Base-by-base conservation (phyloP, 164 flowering plant genomes). In the Pachysandra terminalis region DNA sequence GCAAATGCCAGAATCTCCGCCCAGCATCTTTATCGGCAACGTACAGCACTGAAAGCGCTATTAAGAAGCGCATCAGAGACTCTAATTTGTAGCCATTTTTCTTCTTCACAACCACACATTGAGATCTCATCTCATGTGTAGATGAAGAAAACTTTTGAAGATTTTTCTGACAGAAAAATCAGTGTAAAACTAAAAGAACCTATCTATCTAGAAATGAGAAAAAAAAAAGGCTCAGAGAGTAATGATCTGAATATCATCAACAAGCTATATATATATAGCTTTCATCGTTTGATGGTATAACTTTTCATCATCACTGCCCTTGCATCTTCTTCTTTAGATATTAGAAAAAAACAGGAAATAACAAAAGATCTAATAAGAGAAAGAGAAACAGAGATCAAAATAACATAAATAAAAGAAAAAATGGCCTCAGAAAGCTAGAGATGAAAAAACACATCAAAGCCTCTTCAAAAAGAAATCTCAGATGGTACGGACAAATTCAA, bases 41-140 rank as follows among this genome's bases (percentile, higher is more conserved):
- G 77, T 81, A 75, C 75, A 81, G 83, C 81, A 54, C 82, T 77
- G 70, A 66, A 58, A 54, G 74, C 78, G 74, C 82, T 71, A 77
- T 61, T 8, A 41, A 48, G 23, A 49, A 70, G 80, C 80, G 80
- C 68, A 67, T 67, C 80, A 80, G 81, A 64, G 79, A 78, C 81
- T 78, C 81, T 80, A 80, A 80, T 80, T 78, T 75, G 51, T 75
- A 78, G 74, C 81, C 79, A 66, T 79, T 24, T n/a, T n/a, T 0
- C 7, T 15, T 32, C 5, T 32, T 32, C 37, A 3, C 12, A 48
- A n/a, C n/a, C n/a, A n/a, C n/a, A n/a, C n/a, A n/a, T n/a, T n/a
- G n/a, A n/a, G n/a, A n/a, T n/a, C n/a, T n/a, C n/a, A n/a, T n/a
- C n/a, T n/a, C n/a, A n/a, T n/a, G n/a, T n/a, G n/a, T n/a, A n/a